These are phyloP conservation scores for Solanum appendiculatum DNA, from an alignment of 257 asterid genomes.

Conservation along the genomic window DNA sequence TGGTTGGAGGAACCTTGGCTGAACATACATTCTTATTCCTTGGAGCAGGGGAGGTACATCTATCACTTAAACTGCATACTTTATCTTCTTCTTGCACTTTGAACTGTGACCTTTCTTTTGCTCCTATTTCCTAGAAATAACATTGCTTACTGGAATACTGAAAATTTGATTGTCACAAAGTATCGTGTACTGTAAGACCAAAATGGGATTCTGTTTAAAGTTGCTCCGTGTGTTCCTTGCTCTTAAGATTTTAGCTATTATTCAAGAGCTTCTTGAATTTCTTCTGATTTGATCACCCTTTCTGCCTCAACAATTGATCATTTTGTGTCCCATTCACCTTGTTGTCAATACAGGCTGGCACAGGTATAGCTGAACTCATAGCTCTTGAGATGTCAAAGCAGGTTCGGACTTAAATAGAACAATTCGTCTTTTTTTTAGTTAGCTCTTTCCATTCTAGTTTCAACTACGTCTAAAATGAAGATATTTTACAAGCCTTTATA, in stretches of 20 bases:
- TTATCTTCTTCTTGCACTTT: not conserved
- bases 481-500: not conserved
- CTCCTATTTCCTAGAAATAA: not conserved
- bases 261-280: not conserved
- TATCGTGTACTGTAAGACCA: not conserved
- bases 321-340: constrained; percentile 4
- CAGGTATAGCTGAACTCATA: constrained; percentile 93
- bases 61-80: not conserved
- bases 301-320: not conserved
- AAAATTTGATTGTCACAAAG: not conserved
- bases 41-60: constrained; percentile 80
- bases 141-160: not conserved
- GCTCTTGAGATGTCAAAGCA: constrained; percentile 88
- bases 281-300: not conserved
- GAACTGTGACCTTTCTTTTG: not conserved
- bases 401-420: constrained; percentile 26
- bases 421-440: not conserved
- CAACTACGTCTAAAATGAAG: not conserved
- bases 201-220: not conserved
- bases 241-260: not conserved
- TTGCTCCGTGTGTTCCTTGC: not conserved
- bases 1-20: constrained; percentile 63
- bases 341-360: constrained; percentile 68
- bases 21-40: constrained; percentile 68
- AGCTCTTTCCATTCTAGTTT: not conserved